Percentiles rank a stretch among this genome's conserved stretches.
phyloP scores from a whole-genome alignment of 148 eudicot species.

The Dianthus caryophyllus region DNA sequence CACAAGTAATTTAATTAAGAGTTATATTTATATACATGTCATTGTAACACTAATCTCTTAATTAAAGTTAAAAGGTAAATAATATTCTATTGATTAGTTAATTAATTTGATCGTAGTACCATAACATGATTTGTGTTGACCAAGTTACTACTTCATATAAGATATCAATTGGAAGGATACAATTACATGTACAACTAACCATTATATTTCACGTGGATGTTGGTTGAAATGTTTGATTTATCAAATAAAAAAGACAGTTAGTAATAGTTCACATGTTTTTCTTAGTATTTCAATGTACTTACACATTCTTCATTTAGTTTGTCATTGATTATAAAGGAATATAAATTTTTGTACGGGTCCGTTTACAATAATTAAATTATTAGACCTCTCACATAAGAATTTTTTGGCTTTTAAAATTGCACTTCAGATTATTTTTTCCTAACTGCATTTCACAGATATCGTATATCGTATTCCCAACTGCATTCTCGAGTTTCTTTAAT shows the following conservation, averaged over 20 bases:
- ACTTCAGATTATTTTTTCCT: too few relatives aligned
- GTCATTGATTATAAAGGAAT: background rate
- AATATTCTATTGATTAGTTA: background rate
- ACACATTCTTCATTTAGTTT: background rate
- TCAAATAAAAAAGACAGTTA: constrained; percentile 4
- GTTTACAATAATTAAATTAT: too few relatives aligned
- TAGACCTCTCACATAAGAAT: too few relatives aligned
- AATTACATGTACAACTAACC: background rate
- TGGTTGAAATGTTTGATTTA: background rate
- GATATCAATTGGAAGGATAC: background rate
- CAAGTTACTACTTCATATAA: constrained; percentile 1
- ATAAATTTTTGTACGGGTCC: too few relatives aligned
- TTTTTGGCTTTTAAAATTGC: too few relatives aligned
- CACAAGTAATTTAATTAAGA: background rate
- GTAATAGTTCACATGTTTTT: constrained; percentile 21
- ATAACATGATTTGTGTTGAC: constrained; percentile 1
- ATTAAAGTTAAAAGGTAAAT: too few relatives aligned
- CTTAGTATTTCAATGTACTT: constrained; percentile 2
- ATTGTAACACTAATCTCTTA: too few relatives aligned
- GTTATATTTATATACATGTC: too few relatives aligned
- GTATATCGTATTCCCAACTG: too few relatives aligned
- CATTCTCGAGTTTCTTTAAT: too few relatives aligned
- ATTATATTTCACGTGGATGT: constrained; percentile 17
- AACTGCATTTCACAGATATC: too few relatives aligned
- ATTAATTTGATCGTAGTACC: background rate